Percentiles rank a stretch among this genome's conserved stretches.
Evolutionary conservation across 2,329 filamentous ascomycete species (phyloP).

Genomic region (Lachnum nothofagi): DNA sequence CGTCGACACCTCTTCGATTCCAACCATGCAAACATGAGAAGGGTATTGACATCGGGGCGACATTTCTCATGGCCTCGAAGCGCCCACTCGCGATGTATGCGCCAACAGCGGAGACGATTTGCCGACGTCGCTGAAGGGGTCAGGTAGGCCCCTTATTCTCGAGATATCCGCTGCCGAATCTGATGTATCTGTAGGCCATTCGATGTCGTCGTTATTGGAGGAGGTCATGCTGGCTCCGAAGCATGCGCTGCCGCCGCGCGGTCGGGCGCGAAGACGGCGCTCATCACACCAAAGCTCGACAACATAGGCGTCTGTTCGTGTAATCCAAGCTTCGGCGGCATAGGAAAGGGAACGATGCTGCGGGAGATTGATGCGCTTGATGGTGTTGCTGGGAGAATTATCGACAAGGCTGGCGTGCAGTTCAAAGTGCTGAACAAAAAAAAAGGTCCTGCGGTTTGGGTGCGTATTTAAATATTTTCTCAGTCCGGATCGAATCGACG

Average conservation of each 20-base stretch:
- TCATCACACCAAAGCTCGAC: constrained; percentile 81
- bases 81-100: constrained; percentile 2
- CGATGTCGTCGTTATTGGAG: constrained; percentile 93
- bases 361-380: constrained; percentile 93
- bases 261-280: constrained; percentile 78
- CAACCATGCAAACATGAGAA: constrained; percentile 28
- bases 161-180: background rate
- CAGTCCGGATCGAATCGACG: background rate
- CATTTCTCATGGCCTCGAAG: constrained; percentile 7
- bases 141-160: constrained; percentile 14
- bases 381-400: constrained; percentile 78
- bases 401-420: constrained; percentile 92
- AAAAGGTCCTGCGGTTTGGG: constrained; percentile 94
- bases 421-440: constrained; percentile 82
- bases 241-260: constrained; percentile 87
- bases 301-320: constrained; percentile 95
- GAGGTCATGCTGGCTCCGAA: constrained; percentile 92
- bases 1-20: background rate
- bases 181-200: constrained; percentile 42
- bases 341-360: constrained; percentile 94
- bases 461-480: constrained; percentile 4
- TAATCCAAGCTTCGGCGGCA: constrained; percentile 96
- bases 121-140: constrained; percentile 18
- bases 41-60: constrained; percentile 11
- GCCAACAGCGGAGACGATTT: constrained; percentile 19